These are phyloP conservation scores for Corymbia citriodora DNA, from an alignment of 441 rosid species.

Conservation along the genomic window DNA sequence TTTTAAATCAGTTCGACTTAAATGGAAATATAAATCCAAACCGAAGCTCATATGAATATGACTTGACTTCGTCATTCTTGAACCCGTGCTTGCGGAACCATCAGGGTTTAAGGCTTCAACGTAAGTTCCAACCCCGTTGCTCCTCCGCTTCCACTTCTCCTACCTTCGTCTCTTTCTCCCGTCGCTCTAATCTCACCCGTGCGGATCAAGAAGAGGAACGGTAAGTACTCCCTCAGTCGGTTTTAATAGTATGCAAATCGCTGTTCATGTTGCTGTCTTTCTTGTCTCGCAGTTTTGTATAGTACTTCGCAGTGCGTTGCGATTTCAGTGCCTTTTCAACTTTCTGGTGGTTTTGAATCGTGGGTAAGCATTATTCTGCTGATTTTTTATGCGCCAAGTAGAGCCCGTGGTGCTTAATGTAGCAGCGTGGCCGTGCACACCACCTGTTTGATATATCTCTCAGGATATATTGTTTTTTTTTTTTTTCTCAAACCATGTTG, in stretches of 20 bases:
- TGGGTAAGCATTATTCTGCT: neutral
- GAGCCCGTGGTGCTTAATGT: neutral
- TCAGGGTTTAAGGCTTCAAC: neutral
- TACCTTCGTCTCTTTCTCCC: neutral
- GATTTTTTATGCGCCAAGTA: accelerated
- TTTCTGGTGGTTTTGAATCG: neutral
- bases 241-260: neutral
- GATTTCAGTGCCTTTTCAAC: neutral
- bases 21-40: too few species aligned
- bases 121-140: accelerated
- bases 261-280: neutral
- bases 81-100: neutral
- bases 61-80: neutral
- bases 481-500: neutral
- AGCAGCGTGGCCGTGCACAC: neutral
- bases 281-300: neutral
- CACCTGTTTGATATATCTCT: neutral
- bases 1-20: too few species aligned
- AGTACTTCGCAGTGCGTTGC: neutral
- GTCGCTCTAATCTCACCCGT: neutral
- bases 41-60: too few species aligned
- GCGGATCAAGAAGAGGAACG: neutral
- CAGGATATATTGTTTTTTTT: neutral
- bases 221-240: neutral
- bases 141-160: neutral